These are phyloP conservation scores for Zizania latifolia DNA, from an alignment of 176 grass and related monocot species.

Conservation along the genomic window DNA sequence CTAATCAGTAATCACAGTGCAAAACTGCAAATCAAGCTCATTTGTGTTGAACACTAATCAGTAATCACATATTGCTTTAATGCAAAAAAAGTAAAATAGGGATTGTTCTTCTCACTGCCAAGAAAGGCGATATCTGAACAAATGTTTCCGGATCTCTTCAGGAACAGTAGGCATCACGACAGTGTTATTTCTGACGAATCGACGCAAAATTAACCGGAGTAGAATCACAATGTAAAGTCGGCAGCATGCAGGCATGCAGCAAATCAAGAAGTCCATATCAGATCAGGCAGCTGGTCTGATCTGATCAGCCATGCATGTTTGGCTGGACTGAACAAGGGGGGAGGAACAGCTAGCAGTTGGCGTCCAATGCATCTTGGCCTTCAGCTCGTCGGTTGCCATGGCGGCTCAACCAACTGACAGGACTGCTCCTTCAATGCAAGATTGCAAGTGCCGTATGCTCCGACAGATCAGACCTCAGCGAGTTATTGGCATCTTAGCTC, in stretches of 20 bases:
- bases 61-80: not conserved
- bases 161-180: too few relatives aligned
- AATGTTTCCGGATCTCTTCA: not conserved
- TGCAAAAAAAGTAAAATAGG: not conserved
- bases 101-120: not conserved
- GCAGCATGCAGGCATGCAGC: not conserved
- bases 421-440: not conserved
- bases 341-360: not conserved
- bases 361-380: not conserved
- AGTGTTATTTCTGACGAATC: too few relatives aligned
- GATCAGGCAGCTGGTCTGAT: not conserved
- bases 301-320: not conserved
- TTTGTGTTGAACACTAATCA: not conserved
- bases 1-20: not conserved
- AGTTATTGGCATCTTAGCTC: not conserved
- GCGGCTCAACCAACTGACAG: conserved; percentile 18
- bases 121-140: not conserved
- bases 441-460: not conserved
- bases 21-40: not conserved
- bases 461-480: not conserved
- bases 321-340: not conserved
- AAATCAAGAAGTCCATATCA: not conserved
- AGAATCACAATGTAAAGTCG: not conserved
- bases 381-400: not conserved
- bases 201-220: too few relatives aligned